Evolutionary conservation across 2,329 filamentous ascomycete genomes (phyloP), one percentile per base, ranked within the genome.

Genomic region (Colletotrichum nymphaeae): DNA sequence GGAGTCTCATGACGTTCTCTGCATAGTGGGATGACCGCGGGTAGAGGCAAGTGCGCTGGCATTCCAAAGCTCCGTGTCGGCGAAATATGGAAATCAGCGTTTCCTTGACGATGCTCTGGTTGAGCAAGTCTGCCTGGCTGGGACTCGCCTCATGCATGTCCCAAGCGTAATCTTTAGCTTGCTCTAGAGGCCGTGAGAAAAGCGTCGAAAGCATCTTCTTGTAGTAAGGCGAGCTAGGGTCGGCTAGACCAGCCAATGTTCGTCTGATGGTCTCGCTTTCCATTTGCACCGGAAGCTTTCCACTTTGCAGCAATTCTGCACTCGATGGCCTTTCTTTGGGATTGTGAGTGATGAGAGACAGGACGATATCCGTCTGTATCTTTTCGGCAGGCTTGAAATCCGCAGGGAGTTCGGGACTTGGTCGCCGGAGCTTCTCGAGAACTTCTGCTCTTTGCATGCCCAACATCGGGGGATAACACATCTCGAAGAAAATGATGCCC

Each of bases 401-500:
- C 0, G 86, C 77, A 1, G 97, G 96, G 32, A 98, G 87, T 5
- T 85, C 82, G 52, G 95, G 92, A 14, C 91, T 86, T 52, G 90
- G 89, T 76, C 91, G 88, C 58, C 94, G 90, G 55, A 98, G 87
- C 67, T 89, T 86, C 65, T 93, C 89, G 32, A 98, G 86, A 4
- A 92, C 89, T 64, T 88, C 83, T 2, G 89, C 89, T 75, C 91
- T 88, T 77, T 93, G 88, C 90, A 93, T 92, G 5, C 90, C 91
- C 12, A 86, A 76, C 80, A 92, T 86, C 0, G 90, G 87, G 42
- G 86, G 83, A 76, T 92, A 95, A 79, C 94, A 97, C 97, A 99
- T 99, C 83, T 99, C 97, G 77, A 98, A 98, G 84, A 99, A 97
- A 70, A 99, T 98, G 75, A 99, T 94, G 0, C 97, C 97, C 55